phyloP scores from a whole-genome alignment of 1,139 yeast species.

The Hemisphaericaspora xylanilytica region DNA sequence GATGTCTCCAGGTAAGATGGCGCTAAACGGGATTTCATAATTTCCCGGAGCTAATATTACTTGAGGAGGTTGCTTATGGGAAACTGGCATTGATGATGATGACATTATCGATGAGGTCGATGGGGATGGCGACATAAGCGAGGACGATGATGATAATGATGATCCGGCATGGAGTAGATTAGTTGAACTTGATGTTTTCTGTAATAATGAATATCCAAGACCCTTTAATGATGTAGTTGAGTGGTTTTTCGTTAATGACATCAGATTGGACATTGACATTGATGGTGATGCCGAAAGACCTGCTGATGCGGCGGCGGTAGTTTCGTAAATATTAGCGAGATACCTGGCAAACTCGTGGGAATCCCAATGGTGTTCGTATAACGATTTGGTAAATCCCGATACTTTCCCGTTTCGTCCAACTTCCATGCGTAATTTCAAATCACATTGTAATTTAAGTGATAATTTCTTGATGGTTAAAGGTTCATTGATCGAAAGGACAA shows the following conservation, averaged over 20 bases:
- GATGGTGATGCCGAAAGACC: no score
- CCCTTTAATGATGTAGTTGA: conserved; percentile 37
- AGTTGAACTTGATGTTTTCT: conserved; percentile 3
- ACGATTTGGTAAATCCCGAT: conserved; percentile 56
- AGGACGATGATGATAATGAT: conserved; percentile 18
- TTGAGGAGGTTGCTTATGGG: conserved; percentile 17
- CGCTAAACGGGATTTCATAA: conserved; percentile 86
- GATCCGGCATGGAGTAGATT: background rate
- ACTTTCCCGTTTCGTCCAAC: conserved; percentile 38
- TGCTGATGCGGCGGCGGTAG: no score
- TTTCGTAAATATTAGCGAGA: conserved; percentile 31
- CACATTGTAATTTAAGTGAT: conserved; percentile 62
- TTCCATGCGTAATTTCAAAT: conserved; percentile 44
- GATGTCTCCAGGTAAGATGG: conserved; percentile 79
- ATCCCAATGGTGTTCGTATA: conserved; percentile 80
- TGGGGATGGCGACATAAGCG: no score
- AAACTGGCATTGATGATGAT: conserved; percentile 10
- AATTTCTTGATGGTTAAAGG: conserved; percentile 68
- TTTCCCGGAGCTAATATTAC: conserved; percentile 62
- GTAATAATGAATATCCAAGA: conserved; percentile 24
- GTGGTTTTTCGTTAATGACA: conserved; percentile 21
- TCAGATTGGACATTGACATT: conserved; percentile 17
- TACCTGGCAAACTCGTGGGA: conserved; percentile 49
- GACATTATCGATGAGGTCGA: no score
- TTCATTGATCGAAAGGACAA: conserved; percentile 74